phyloP scores from a whole-genome alignment of 768 basidiomycete genomes.

The Phanerochaete sordida region DNA sequence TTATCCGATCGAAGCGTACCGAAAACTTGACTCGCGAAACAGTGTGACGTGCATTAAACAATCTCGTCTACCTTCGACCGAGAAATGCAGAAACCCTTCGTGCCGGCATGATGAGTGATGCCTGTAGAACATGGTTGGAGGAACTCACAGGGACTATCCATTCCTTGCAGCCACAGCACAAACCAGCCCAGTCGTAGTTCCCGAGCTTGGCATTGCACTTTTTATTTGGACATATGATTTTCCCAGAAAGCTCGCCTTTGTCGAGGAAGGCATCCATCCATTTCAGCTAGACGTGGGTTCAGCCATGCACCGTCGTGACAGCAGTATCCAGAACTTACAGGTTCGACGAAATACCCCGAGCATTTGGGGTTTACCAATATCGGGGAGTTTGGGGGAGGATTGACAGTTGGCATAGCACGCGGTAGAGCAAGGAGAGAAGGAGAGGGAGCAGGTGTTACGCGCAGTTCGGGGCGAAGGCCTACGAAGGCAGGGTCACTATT shows the following conservation, averaged over 20 bases:
- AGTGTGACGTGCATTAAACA: slow-evolving; percentile 18
- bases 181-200: slow-evolving; percentile 96
- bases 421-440: slow-evolving; percentile 26
- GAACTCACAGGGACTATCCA: slow-evolving; percentile 86
- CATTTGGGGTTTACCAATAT: slow-evolving; percentile 79
- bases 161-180: slow-evolving; percentile 84
- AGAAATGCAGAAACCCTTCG: slow-evolving; percentile 51
- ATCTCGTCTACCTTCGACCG: slow-evolving; percentile 55
- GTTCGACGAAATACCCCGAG: slow-evolving; percentile 96
- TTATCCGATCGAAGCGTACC: neutral
- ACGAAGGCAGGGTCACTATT: slow-evolving; percentile 46
- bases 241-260: slow-evolving; percentile 77
- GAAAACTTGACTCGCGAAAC: no score
- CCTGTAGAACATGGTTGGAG: neutral
- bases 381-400: slow-evolving; percentile 42
- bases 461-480: slow-evolving; percentile 35
- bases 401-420: slow-evolving; percentile 9
- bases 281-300: slow-evolving; percentile 52
- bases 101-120: neutral
- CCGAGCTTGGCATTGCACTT: slow-evolving; percentile 91
- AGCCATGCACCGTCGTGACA: neutral
- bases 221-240: slow-evolving; percentile 88
- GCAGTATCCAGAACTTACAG: slow-evolving; percentile 51
- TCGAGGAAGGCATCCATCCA: slow-evolving; percentile 92
- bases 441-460: slow-evolving; percentile 16